Evolutionary conservation across 202 grass and related monocot species (phyloP).

Genomic region (Saccharum hybrid): DNA sequence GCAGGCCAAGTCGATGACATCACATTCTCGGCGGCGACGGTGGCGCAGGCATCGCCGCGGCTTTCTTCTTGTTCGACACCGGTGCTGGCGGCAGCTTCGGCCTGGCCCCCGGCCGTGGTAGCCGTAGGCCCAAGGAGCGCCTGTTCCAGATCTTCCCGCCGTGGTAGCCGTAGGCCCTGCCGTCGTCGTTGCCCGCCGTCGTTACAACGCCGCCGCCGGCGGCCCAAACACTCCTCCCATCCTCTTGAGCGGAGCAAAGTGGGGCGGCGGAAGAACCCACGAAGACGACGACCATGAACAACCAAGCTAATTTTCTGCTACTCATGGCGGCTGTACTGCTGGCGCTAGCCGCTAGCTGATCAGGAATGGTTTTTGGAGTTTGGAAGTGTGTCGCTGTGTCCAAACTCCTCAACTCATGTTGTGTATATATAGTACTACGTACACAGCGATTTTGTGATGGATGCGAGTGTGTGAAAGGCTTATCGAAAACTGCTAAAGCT

Average conservation of each 20-base stretch:
- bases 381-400: neutral
- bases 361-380: neutral
- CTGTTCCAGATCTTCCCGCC: slow-evolving; percentile 6
- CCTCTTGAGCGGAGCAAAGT: neutral
- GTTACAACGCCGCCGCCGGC: neutral
- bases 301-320: neutral
- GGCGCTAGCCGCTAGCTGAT: neutral
- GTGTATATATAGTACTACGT: neutral
- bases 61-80: slow-evolving; percentile 31
- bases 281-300: slow-evolving; percentile 7
- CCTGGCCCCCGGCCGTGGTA: too few species aligned
- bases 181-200: neutral
- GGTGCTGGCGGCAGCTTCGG: neutral
- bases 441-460: too few species aligned
- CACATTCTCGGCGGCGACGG: neutral
- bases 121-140: slow-evolving; percentile 17
- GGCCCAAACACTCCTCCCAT: neutral
- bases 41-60: neutral
- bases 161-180: neutral
- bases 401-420: neutral
- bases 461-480: too few species aligned
- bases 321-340: neutral
- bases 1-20: neutral
- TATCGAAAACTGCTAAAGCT: too few species aligned
- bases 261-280: neutral